Evolutionary conservation across 2,329 filamentous ascomycete species (phyloP), one percentile per base, ranked within the genome.

Genomic region (Ascosphaera apis): DNA sequence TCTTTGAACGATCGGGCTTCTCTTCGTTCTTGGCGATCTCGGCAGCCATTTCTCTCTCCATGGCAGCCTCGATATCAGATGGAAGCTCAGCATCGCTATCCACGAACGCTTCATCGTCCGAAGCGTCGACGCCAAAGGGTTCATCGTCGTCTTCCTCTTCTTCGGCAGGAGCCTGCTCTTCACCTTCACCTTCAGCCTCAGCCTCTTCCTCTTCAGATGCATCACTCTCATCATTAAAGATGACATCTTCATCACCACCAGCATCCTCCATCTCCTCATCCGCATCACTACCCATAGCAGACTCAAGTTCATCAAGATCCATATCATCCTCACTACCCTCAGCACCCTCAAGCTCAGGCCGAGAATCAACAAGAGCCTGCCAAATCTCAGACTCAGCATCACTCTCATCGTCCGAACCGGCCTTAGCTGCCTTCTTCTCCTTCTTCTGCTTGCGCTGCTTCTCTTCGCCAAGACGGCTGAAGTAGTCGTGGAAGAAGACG

Each of bases 401-500:
- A 35, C 66, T 62, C 5, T 49, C 51, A 5, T 46, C 61, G 15
- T 57, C 53, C 25, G 53, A 53, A n/a, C 51, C 54, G 9, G 50
- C 53, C n/a, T 45, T 51, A 37, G 55, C 56, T 34, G 53, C 53
- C 28, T 47, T 53, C 35, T 61, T 61, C 47, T 65, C 67, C 43
- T 64, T 61, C 35, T 60, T 66, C 56, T 67, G 68, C 46, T 65
- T 65, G 47, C 63, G 66, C 41, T 53, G 53, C 48, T 66, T 64
- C 45, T 62, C 67, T 54, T 73, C 82, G 42, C 72, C 72, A 37
- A 79, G 58, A 41, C 75, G 69, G 40, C 71, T 75, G 58, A 98
- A 98, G 68, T 98, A 98, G 44, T 82, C 75, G 55, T 98, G 88
- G 69, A 98, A 98, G 69, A 98, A 98, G 28, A 83, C 79, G 51